Conservation (phyloP, 495 filamentous ascomycete species). For the Penicillium mononematosum region DNA sequence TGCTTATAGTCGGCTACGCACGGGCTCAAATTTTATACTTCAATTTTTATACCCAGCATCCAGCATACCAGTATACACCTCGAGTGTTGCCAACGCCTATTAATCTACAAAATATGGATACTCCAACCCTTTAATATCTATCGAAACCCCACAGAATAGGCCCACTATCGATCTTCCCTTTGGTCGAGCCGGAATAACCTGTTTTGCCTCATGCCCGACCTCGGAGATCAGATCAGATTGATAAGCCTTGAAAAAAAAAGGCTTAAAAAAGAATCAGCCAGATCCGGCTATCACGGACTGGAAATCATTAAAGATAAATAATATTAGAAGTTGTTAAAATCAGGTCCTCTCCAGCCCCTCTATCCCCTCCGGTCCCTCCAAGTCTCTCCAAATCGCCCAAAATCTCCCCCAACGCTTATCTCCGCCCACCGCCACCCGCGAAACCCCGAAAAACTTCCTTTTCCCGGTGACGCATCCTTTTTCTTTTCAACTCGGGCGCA, state of each 20-base stretch:
- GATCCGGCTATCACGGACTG: conserved; percentile 13
- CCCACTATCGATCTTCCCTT: background rate
- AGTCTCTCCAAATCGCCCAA: conserved; percentile 2
- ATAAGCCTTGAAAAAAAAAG: conserved; percentile 25
- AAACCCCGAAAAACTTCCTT: conserved; percentile 34
- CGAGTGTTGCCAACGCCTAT: background rate
- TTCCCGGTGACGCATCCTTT: conserved; percentile 21
- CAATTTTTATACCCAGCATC: background rate
- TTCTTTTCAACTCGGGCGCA: background rate
- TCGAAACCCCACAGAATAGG: background rate
- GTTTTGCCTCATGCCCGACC: conserved; percentile 17
- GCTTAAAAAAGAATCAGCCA: conserved; percentile 9
- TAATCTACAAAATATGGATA: background rate
- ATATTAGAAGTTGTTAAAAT: background rate
- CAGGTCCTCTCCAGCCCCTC: background rate
- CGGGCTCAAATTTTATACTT: background rate
- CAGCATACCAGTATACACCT: background rate
- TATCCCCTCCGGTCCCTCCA: background rate
- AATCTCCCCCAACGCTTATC: conserved; percentile 23
- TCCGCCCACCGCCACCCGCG: conserved; percentile 32
- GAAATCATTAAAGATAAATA: conserved; percentile 17
- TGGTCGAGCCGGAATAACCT: background rate
- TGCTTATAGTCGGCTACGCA: background rate
- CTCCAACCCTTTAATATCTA: background rate
- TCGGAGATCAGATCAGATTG: conserved; percentile 35